Base-by-base conservation (phyloP, 1,284 basidiomycete genomes). In the Phenoliferia sp. region DNA sequence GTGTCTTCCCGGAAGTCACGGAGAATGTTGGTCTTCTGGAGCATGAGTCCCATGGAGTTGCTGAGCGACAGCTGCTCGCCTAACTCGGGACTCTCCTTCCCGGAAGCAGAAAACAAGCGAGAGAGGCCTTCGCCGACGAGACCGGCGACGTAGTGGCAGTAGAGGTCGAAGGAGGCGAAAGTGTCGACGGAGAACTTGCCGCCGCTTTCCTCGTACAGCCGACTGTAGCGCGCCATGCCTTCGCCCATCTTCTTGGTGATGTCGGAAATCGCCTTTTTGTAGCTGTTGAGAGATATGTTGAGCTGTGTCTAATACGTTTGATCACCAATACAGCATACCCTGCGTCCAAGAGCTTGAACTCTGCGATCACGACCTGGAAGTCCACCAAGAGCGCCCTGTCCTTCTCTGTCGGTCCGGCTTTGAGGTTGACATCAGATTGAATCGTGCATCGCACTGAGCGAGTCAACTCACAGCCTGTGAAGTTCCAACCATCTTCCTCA, bases 11-110 rank as follows among this genome's bases (percentile, higher is more conserved):
- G 87, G 80, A 89, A 92, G 79, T 99, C 96, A 65, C 95, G 88
- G 71, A 94, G 91, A 79, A 99, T 97, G 81, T 99, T 99, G 50
- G 94, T 97, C 82, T 99, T 99, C 80, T 99, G 96, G 16, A 99
- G 85, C 63, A 98, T 84, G 22, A 95, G 84, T n/a, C 96, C 96
- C 90, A 98, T 94, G 59, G 90, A 90, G 81, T 98, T 97, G 73
- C 89, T 88, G 2, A 99, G 85, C 71, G 89, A 88, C 67, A 96
- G 85, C 79, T 98, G 91, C 58, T 86, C 82, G 50, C 85, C 88
- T 60, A 99, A 81, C 83, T 87, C 90, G 0, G 84, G 77, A 0
- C 84, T 84, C 80, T 99, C 95, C 77, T 94, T 93, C 54, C 86
- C 87, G 4, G 92, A 93, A 10, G 90, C 90, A 22, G 90, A 84